These are phyloP conservation scores for Psophocarpus tetragonolobus DNA, from an alignment of 306 rosid genomes.

Conservation along the genomic window DNA sequence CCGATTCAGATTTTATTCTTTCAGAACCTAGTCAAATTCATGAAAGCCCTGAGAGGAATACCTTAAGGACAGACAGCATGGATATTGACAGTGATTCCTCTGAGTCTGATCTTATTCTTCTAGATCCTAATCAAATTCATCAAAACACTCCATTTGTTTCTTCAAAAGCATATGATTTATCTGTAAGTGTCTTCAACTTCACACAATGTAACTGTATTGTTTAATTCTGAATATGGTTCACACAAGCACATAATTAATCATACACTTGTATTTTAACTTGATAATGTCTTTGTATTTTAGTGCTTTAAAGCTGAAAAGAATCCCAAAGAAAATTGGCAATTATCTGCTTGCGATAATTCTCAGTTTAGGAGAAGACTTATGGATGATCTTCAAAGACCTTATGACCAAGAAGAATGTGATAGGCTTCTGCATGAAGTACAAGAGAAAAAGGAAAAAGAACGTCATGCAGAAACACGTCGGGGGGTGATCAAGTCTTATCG, in stretches of 20 bases:
- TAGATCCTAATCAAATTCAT: slow-evolving; percentile 38
- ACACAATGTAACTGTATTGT: neutral
- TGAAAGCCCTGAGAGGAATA: slow-evolving; percentile 9
- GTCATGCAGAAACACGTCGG: slow-evolving; percentile 41
- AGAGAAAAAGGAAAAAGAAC: slow-evolving; percentile 14
- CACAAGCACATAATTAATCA: slow-evolving; percentile 7
- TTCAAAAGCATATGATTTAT: slow-evolving; percentile 27
- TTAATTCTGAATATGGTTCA: neutral
- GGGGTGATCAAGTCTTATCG: slow-evolving; percentile 34
- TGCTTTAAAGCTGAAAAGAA: slow-evolving; percentile 38
- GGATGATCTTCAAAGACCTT: slow-evolving; percentile 62
- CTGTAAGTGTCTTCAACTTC: slow-evolving; percentile 45
- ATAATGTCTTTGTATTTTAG: slow-evolving; percentile 28
- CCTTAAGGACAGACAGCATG: slow-evolving; percentile 5
- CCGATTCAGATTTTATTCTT: slow-evolving; percentile 46
- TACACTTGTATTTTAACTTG: neutral
- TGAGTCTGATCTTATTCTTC: slow-evolving; percentile 43
- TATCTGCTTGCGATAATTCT: slow-evolving; percentile 14
- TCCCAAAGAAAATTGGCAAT: slow-evolving; percentile 19
- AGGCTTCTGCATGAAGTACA: slow-evolving; percentile 6
- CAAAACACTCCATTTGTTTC: slow-evolving; percentile 38
- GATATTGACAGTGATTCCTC: slow-evolving; percentile 34
- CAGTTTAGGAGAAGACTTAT: slow-evolving; percentile 57
- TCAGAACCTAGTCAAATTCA: slow-evolving; percentile 39
- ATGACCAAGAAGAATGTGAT: slow-evolving; percentile 42